Percentiles rank a stretch among this genome's conserved stretches.
These are phyloP conservation scores for Camellia japonica DNA, from an alignment of 148 eudicot genomes.

Conservation along the genomic window DNA sequence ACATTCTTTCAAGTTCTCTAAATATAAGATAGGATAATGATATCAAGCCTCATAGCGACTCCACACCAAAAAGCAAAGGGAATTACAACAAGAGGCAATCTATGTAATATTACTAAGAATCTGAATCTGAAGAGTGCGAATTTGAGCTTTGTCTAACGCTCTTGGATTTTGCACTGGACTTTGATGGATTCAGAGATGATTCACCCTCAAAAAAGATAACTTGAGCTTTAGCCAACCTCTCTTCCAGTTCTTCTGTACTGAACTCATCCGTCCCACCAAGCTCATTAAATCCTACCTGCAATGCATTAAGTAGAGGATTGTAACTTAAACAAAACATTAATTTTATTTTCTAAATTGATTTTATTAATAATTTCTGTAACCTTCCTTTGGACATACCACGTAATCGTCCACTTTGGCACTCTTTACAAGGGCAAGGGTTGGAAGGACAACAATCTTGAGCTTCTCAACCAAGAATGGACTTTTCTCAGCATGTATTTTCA, in stretches of 20 bases:
- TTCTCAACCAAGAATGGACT: conserved; percentile 92
- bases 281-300: conserved; percentile 93
- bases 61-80: background rate
- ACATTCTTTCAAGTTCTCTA: background rate
- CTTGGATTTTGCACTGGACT: conserved; percentile 50
- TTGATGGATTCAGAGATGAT: conserved; percentile 61
- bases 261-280: conserved; percentile 86
- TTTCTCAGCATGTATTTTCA: conserved; percentile 88
- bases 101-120: conserved; percentile 26
- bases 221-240: conserved; percentile 75
- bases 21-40: background rate
- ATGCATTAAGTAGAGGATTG: background rate
- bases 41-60: background rate
- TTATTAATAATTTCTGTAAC: background rate
- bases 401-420: conserved; percentile 93
- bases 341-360: background rate
- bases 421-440: conserved; percentile 85
- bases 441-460: conserved; percentile 85
- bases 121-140: conserved; percentile 72
- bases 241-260: conserved; percentile 91
- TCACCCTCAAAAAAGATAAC: conserved; percentile 79
- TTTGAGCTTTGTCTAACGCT: conserved; percentile 69
- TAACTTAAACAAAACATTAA: background rate
- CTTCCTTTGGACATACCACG: conserved; percentile 52
- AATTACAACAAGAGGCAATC: conserved; percentile 1